Evolutionary conservation across 768 basidiomycete species (phyloP).

Genomic region (Megacollybia marginata): DNA sequence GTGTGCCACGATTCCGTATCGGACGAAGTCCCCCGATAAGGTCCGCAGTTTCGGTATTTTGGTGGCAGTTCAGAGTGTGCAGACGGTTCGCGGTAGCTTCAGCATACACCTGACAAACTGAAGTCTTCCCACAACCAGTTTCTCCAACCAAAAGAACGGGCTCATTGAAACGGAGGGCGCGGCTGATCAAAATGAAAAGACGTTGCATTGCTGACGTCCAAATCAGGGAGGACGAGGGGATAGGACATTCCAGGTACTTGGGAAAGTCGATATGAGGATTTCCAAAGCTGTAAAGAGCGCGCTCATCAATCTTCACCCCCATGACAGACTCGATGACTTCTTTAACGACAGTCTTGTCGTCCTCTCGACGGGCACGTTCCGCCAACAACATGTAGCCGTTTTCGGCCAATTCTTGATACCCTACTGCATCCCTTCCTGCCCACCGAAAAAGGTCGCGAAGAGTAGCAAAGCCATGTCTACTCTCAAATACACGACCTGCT

Average conservation of each 20-base stretch:
- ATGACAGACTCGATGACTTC: conserved; percentile 87
- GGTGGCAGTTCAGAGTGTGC: conserved; percentile 86
- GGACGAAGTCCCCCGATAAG: conserved; percentile 91
- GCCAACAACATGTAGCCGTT: conserved; percentile 98
- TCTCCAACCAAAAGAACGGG: conserved; percentile 95
- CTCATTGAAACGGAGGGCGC: conserved; percentile 87
- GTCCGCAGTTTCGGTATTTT: conserved; percentile 97
- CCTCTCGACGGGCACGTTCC: conserved; percentile 76
- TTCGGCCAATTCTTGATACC: conserved; percentile 88
- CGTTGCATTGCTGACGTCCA: conserved; percentile 96
- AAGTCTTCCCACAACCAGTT: conserved; percentile 96
- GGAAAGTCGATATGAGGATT: conserved; percentile 30
- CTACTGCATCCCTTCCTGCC: conserved; percentile 85
- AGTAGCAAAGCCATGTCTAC: conserved; percentile 94
- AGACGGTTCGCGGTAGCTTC: conserved; percentile 53
- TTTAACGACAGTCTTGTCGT: conserved; percentile 86
- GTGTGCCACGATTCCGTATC: conserved; percentile 61
- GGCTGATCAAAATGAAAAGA: conserved; percentile 73
- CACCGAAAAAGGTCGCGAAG: conserved; percentile 96
- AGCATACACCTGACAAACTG: conserved; percentile 88
- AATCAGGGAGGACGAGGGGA: conserved; percentile 51
- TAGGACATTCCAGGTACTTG: conserved; percentile 46
- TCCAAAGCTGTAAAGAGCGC: conserved; percentile 55
- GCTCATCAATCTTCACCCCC: conserved; percentile 78
- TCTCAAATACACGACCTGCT: conserved; percentile 89